Evolutionary conservation across 73 alveolate genomes (phyloP).

Genomic region (Tetrahymena borealis): DNA sequence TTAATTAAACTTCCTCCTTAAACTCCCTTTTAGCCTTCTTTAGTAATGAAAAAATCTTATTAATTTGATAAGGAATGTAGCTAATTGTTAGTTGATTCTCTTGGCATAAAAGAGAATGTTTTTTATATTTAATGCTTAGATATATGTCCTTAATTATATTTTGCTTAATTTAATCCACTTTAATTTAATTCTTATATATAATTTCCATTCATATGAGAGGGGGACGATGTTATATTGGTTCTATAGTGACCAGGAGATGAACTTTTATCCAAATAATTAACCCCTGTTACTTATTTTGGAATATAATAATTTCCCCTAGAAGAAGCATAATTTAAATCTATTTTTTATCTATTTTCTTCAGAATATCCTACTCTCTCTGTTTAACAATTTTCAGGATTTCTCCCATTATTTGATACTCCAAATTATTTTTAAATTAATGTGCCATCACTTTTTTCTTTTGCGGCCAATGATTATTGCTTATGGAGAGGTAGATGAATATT

Average conservation of each 20-base stretch:
- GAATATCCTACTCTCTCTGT: neutral
- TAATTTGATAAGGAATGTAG: neutral
- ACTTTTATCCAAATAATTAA: neutral
- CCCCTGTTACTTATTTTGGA: neutral
- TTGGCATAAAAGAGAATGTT: neutral
- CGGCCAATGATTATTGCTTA: too few relatives aligned
- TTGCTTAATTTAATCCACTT: neutral
- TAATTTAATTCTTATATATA: neutral
- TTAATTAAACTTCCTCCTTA: neutral
- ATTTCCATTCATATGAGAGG: neutral
- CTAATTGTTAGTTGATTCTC: neutral
- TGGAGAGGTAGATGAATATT: neutral
- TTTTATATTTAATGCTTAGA: neutral
- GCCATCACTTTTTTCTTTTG: neutral
- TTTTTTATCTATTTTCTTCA: neutral
- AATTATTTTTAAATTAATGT: neutral
- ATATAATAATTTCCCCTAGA: neutral
- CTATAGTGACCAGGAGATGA: neutral
- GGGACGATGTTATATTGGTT: neutral
- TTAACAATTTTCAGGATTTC: neutral
- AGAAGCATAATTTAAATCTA: neutral
- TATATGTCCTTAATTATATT: neutral
- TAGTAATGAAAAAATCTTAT: neutral
- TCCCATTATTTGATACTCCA: neutral
- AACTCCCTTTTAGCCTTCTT: neutral